Evolutionary conservation across 2,329 filamentous ascomycete species (phyloP), one percentile per base, ranked within the genome.

Genomic region (Colletotrichum sp.): DNA sequence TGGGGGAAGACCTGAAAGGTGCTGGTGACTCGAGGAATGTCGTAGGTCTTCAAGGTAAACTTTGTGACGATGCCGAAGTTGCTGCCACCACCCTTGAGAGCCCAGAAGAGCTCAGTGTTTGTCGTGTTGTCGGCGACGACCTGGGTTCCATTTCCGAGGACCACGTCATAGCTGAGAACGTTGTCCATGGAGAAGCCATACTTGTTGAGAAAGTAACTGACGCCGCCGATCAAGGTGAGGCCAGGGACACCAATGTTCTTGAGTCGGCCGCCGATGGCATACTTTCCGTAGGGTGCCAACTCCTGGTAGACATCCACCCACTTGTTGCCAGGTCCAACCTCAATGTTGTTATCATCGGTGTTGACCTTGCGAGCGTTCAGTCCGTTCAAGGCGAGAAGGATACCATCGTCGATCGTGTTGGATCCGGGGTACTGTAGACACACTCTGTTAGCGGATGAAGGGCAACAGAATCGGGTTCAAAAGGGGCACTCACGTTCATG

Each of bases 61-160:
- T 78, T 76, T n/a, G 78, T 79, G 7, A 80, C 80, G 55, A 79
- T 78, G 10, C 78, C 79, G 12, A 72, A 72, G 74, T 76, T 73
- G 59, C 36, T 71, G 32, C 63, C 63, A 16, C 78, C 78, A 10
- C 78, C 78, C 26, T 59, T 77, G 12, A 79, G 71, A 6, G 78
- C 77, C 78, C 77, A 78, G 60, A 75, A 77, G 15, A 79, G 74
- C 26, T 79, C 75, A 15, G 59, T 30, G 59, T 77, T 76, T 75
- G 30, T 82, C 48, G 24, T 79, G 77, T 63, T 79, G 52, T 84
- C 86, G 18, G 85, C 87, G n/a, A 84, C 84, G 36, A 88, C 80
- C 36, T 89, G 82, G 4, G 78, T 64, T 22, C 87, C 87, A 68
- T 81, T 81, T 2, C 84, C 84, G 2, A 88, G 83, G 4, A 89